A percentile compares a stretch with the other conserved stretches of the same genome.
Evolutionary conservation across 2,329 filamentous ascomycete genomes (phyloP).

Genomic region (Nigrograna mackinnonii): DNA sequence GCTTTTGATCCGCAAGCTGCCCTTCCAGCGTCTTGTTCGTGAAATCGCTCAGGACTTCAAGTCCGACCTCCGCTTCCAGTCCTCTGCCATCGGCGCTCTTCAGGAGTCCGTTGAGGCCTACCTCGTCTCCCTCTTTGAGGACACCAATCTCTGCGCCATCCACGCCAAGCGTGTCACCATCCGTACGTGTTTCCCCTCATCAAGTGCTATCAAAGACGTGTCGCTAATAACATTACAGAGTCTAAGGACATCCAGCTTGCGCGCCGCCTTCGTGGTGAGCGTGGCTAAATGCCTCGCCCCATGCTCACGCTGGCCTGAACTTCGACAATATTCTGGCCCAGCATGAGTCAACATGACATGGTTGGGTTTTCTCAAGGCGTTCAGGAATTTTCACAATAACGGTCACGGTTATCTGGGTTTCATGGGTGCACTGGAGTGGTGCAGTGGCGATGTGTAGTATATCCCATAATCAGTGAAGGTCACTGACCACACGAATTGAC

Average conservation of each 20-base stretch:
- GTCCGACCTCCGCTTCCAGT: conserved; percentile 89
- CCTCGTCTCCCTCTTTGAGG: conserved; percentile 93
- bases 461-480: conserved; percentile 39
- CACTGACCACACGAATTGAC: conserved; percentile 34
- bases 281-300: conserved; percentile 47
- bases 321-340: conserved; percentile 26
- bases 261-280: conserved; percentile 58
- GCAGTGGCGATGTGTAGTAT: conserved; percentile 44
- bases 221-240: conserved; percentile 56
- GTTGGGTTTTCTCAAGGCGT: conserved; percentile 36
- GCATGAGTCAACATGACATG: conserved; percentile 25
- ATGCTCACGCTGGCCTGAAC: conserved; percentile 12
- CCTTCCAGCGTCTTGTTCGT: conserved; percentile 78
- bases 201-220: background rate
- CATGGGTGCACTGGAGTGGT: conserved; percentile 39
- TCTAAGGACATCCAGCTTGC: conserved; percentile 97
- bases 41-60: conserved; percentile 71
- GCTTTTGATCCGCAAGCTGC: conserved; percentile 78
- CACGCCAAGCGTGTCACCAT: conserved; percentile 97
- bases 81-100: conserved; percentile 87
- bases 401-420: conserved; percentile 40
- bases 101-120: conserved; percentile 98
- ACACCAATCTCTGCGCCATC: conserved; percentile 93
- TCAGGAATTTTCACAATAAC: conserved; percentile 28
- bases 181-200: conserved; percentile 32